Evolutionary conservation across 2,329 filamentous ascomycete genomes (phyloP).

Genomic region (Elsinoe fawcettii): DNA sequence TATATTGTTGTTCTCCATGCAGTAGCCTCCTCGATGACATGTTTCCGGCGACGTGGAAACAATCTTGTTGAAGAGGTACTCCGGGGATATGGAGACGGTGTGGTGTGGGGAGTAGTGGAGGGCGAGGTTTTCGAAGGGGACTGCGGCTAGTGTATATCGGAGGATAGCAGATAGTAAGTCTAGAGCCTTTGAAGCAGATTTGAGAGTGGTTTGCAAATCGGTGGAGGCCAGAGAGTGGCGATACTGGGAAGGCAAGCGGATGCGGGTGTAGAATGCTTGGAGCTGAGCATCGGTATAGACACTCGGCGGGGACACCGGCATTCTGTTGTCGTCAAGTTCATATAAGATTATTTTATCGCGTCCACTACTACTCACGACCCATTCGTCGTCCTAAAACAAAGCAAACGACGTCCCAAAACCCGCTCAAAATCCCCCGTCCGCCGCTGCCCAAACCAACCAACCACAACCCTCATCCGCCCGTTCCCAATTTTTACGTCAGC

Average conservation of each 20-base stretch:
- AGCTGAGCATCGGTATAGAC: slow-evolving; percentile 20
- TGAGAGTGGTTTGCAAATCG: background rate
- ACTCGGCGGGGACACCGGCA: background rate
- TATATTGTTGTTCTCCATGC: slow-evolving; percentile 53
- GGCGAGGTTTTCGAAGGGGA: slow-evolving; percentile 51
- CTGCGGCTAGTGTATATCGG: slow-evolving; percentile 36
- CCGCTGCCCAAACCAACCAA: no score
- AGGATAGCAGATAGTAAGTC: slow-evolving; percentile 24
- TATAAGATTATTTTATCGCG: no score
- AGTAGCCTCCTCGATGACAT: slow-evolving; percentile 46
- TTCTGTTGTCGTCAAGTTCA: no score
- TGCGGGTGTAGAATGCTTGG: slow-evolving; percentile 24
- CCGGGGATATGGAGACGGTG: slow-evolving; percentile 42
- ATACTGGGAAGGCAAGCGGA: slow-evolving; percentile 20
- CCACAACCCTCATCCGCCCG: no score
- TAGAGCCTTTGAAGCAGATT: slow-evolving; percentile 15
- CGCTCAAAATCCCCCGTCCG: no score
- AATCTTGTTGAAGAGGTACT: slow-evolving; percentile 47
- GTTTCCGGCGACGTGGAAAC: slow-evolving; percentile 31
- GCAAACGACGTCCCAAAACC: no score
- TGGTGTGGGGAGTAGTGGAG: slow-evolving; percentile 48
- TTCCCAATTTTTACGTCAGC: no score
- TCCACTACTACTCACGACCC: no score
- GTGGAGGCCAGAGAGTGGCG: slow-evolving; percentile 7
- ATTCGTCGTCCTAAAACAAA: no score